A percentile compares a stretch with the other conserved stretches of the same genome.
Conservation (phyloP, 2,329 filamentous ascomycete species). For the Phaeophleospora eucalypticola region DNA sequence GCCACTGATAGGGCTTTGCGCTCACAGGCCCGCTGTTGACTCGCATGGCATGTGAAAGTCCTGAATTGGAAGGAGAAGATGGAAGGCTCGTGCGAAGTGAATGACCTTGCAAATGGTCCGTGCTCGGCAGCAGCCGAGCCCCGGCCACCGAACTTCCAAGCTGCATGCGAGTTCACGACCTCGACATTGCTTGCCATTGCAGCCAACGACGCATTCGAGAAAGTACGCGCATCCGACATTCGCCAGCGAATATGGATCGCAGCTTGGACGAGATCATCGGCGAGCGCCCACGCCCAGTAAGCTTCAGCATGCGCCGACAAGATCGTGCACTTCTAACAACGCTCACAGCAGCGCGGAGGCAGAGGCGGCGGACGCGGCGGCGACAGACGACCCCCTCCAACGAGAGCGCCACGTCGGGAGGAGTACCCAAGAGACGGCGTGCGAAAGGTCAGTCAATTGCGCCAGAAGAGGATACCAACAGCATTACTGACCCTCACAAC, state of each 20-base stretch:
- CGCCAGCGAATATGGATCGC: conserved; percentile 52
- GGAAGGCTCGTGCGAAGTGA: not conserved
- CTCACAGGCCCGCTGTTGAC: not conserved
- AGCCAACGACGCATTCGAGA: not conserved
- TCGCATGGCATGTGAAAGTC: not conserved
- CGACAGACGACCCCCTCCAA: conserved; percentile 59
- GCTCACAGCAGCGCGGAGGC: conserved; percentile 22
- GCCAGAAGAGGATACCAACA: not conserved
- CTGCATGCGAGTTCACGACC: not conserved
- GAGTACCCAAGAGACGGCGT: conserved; percentile 74
- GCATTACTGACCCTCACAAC: conserved; percentile 8
- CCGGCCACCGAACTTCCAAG: not conserved
- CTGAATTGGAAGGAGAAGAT: not conserved
- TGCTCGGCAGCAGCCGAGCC: not conserved
- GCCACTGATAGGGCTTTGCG: conserved; percentile 21
- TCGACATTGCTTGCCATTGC: not conserved
- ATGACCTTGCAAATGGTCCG: not conserved
- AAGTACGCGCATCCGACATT: no score
- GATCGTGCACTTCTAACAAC: not conserved
- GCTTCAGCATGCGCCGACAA: not conserved
- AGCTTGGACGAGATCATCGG: conserved; percentile 62
- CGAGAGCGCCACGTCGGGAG: conserved; percentile 47
- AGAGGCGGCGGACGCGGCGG: conserved; percentile 25
- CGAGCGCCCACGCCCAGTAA: conserved; percentile 49
- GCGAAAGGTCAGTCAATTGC: conserved; percentile 66